A percentile compares a stretch with the other conserved stretches of the same genome.
phyloP scores from a whole-genome alignment of 371 early-diverging fungal species.

The Mortierella sp. region DNA sequence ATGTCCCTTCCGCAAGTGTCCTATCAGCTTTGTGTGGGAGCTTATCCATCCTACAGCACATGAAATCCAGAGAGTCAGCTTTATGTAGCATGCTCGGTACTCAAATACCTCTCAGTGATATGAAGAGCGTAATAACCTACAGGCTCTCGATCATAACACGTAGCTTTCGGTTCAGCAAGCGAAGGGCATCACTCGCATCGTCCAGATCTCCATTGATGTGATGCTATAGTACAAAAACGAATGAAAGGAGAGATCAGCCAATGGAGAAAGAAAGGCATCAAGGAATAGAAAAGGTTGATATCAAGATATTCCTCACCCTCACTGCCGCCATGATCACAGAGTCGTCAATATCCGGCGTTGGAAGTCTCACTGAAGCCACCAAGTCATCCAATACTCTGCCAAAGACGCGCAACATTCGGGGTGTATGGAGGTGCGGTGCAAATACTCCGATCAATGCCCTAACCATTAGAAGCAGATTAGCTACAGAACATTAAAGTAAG shows the following conservation, averaged over 20 bases:
- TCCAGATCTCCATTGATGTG: conserved; percentile 14
- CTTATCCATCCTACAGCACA: conserved; percentile 23
- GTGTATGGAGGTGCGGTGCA: conserved; percentile 5
- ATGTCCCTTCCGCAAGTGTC: conserved; percentile 13
- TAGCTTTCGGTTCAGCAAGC: conserved; percentile 3
- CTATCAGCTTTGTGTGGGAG: conserved; percentile 20
- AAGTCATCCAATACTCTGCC: conserved; percentile 6
- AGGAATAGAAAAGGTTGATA: background rate
- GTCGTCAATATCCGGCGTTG: conserved; percentile 6
- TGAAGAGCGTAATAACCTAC: background rate
- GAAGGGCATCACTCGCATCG: conserved; percentile 16
- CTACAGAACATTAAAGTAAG: conserved; percentile 5
- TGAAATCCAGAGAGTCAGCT: background rate
- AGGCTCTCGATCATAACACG: conserved; percentile 11
- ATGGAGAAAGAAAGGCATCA: background rate
- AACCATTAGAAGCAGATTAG: too few species aligned
- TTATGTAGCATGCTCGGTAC: background rate
- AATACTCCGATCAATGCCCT: conserved; percentile 10
- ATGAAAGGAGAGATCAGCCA: background rate
- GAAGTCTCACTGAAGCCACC: background rate
- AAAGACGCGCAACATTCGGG: conserved; percentile 4
- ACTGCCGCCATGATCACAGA: conserved; percentile 3
- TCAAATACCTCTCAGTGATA: background rate
- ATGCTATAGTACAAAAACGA: too few species aligned
- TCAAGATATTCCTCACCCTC: conserved; percentile 1